Base-by-base conservation (phyloP, 768 basidiomycete species). In the Podaxis sp. region DNA sequence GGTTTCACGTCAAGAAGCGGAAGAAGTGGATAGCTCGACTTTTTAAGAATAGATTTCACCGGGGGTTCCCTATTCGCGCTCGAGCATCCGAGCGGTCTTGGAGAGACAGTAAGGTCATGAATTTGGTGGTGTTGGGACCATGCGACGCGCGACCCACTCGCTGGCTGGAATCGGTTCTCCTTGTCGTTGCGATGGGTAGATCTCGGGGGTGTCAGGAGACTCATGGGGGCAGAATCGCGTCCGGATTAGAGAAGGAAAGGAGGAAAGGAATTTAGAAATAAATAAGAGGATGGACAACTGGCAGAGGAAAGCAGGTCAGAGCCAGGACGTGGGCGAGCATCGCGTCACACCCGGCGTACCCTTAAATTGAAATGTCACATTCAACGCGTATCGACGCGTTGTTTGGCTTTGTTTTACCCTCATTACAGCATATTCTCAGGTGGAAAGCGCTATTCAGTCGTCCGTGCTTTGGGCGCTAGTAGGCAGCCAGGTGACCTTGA, bases 201-300 rank as follows among this genome's bases (percentile, higher is more conserved):
- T 59, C 75, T 75, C 4, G 88, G 88, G 11, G 89, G 89, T 0
- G 88, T 89, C 5, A 79, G 80, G 25, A 90, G 80, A 64, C 72
- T 71, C 78, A 84, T 85, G 69, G 59, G 65, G 65, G 52, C 25
- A 43, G 51, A 25, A 55, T 43, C 38, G 52, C 51, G 64, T 60
- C 33, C 33, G 47, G 66, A 37, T 17, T 53, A 66, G 50, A 55
- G 57, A 36, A 57, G 55, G 59, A 51, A 25, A 63, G 55, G 41
- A 55, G 60, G 59, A 63, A 64, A 59, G 57, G 56, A 64, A 68
- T 68, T 56, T 53, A 64, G 47, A 57, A 66, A 49, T 33, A 64
- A 50, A 49, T 50, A 64, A 55, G 61, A 56, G 55, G 61, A 41
- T 63, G 55, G 63, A 59, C 25, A 38, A 11, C 33, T 51, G 43